Conservation (phyloP, 2,329 filamentous ascomycete genomes). For the Hypoxylon sp. region DNA sequence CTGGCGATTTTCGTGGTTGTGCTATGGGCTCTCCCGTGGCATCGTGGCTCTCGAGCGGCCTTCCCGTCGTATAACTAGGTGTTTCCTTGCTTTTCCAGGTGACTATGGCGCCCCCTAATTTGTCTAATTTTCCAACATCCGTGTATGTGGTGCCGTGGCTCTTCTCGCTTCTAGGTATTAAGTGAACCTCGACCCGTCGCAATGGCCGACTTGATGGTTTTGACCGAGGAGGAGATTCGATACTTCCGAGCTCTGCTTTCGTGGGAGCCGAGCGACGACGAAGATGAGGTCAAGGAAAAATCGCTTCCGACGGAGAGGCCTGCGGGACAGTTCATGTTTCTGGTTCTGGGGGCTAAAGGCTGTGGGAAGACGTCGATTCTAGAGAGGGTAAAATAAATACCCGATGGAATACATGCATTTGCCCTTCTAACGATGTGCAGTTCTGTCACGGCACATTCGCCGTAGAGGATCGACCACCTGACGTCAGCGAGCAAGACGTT, state of each 20-base stretch:
- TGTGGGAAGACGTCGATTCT: conserved; percentile 59
- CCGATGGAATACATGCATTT: background rate
- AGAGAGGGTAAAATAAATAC: conserved; percentile 50
- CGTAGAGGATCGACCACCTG: conserved; percentile 42
- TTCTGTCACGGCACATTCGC: conserved; percentile 51
- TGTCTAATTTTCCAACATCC: background rate
- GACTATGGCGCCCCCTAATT: background rate
- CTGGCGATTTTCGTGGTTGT: conserved; percentile 43
- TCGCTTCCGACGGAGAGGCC: conserved; percentile 36
- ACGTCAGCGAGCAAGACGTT: conserved; percentile 44
- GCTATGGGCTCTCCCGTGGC: conserved; percentile 36
- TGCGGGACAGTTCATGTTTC: conserved; percentile 55
- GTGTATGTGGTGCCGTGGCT: background rate
- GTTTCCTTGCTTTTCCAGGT: conserved; percentile 5
- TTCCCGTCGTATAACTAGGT: conserved; percentile 34
- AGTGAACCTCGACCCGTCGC: background rate
- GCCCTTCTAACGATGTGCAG: conserved; percentile 42
- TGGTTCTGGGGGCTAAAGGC: conserved; percentile 56
- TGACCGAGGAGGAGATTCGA: conserved; percentile 56
- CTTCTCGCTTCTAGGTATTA: background rate
- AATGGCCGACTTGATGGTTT: conserved; percentile 48
- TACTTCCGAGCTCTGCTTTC: conserved; percentile 57
- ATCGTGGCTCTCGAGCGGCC: conserved; percentile 26
- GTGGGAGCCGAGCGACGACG: conserved; percentile 53
- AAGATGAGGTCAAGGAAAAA: conserved; percentile 35